phyloP scores from a whole-genome alignment of 176 grass and related monocot species.

The Thalia dealbata region DNA sequence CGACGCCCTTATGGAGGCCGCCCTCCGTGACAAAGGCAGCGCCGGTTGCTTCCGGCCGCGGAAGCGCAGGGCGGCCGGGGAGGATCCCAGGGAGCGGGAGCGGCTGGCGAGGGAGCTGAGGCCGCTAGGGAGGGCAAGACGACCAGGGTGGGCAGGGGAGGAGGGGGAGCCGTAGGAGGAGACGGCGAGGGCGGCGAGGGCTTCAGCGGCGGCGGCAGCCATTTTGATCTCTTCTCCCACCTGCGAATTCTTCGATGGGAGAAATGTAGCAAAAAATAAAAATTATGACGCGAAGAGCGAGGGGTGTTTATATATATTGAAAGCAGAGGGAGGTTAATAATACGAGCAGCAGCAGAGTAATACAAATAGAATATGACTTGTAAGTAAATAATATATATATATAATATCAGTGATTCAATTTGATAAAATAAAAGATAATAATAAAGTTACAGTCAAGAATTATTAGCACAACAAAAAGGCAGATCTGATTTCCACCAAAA shows the following conservation, averaged over 20 bases:
- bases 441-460: no score
- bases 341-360: no score
- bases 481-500: no score
- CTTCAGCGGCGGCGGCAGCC: constrained; percentile 24
- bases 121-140: constrained; percentile 18
- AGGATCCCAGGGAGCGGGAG: constrained; percentile 34
- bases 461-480: no score
- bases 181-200: constrained; percentile 39
- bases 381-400: no score
- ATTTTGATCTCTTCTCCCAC: background rate
- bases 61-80: constrained; percentile 20
- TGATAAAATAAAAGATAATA: no score
- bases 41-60: constrained; percentile 5
- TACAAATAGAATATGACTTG: no score
- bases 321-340: no score
- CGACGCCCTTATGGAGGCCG: constrained; percentile 23
- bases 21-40: background rate
- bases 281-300: no score
- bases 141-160: background rate
- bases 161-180: constrained; percentile 30
- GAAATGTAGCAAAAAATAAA: background rate
- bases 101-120: constrained; percentile 35
- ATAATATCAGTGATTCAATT: no score
- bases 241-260: background rate
- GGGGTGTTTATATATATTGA: no score